phyloP scores from a whole-genome alignment of 345 rosid species.

The Salix dunnii region DNA sequence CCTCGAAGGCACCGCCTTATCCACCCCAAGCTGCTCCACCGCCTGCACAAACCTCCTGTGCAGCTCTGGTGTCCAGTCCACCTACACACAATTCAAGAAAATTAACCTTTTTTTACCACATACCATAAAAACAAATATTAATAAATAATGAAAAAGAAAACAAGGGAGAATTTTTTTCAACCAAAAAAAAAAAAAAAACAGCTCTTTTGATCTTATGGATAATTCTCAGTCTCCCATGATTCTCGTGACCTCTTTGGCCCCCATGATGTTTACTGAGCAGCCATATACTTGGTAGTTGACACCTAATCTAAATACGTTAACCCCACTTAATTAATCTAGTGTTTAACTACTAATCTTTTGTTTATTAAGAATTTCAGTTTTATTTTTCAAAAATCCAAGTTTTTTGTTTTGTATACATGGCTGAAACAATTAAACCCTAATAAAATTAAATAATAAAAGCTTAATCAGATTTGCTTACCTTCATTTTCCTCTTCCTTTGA shows the following conservation, averaged over 20 bases:
- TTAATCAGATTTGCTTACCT: constrained; percentile 28
- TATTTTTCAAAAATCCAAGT: neutral
- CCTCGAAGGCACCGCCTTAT: constrained; percentile 94
- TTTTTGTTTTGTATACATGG: too few relatives aligned
- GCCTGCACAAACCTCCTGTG: constrained; percentile 92
- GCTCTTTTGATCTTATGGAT: neutral
- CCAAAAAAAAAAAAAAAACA: neutral
- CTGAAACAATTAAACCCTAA: neutral
- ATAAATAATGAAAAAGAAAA: too few relatives aligned
- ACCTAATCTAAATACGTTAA: too few relatives aligned
- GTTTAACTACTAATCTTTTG: neutral
- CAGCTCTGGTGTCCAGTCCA: constrained; percentile 97
- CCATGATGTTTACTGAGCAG: neutral
- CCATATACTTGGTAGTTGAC: neutral
- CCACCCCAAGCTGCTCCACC: constrained; percentile 92
- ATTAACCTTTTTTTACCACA: neutral
- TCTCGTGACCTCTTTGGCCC: constrained; percentile 29
- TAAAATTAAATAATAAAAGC: neutral
- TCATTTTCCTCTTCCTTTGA: constrained; percentile 59
- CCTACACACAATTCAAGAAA: constrained; percentile 45
- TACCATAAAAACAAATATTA: neutral
- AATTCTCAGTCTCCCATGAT: constrained; percentile 12
- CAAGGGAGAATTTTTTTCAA: too few relatives aligned
- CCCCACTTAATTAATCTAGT: neutral
- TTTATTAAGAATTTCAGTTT: neutral